Evolutionary conservation across 495 filamentous ascomycete genomes (phyloP), one percentile per base, ranked within the genome.

Genomic region (Pyrenula massariospora): DNA sequence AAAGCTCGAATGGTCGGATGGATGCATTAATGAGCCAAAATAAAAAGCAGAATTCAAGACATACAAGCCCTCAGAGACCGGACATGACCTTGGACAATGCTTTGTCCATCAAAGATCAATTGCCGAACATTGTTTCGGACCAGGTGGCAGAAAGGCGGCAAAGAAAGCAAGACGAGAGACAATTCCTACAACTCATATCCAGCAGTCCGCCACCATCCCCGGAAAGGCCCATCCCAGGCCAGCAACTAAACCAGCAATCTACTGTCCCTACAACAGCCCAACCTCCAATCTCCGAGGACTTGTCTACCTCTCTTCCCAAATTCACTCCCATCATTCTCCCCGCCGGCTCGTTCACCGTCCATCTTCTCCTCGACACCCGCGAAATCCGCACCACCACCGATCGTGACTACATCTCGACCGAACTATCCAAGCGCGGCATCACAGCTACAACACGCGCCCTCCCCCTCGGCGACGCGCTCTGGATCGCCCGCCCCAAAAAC

Each of bases 321-420:
- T 84, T 85, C 57, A 65, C 64, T 0, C 84, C 88, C 1, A 83
- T 90, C 57, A 56, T 70, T 20, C 68, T 92, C 19, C 67, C 77
- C 0, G 81, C 85, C 0, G 77, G 79, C 3, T 76, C 76, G 24
- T 94, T 91, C 68, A 85, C 82, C 0, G 76, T 94, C 25, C 78
- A 88, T 36, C 71, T 94, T 2, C 70, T 93, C 20, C 73, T 94
- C 10, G 89, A 94, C 62, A 79, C 75, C 22, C 88, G 89, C 22
- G 89, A 94, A 74, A 77, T 91, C 24, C 81, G 87, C 50, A 77
- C 86, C n/a, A 85, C 81, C 58, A 80, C 78, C 49, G 87, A 92
- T 65, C 74, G 89, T 52, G 85, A 88, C 61, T 91, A 93, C 64
- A 85, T 94, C 61, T 76, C 84, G 58, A 79, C 85, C 50, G 80